Percentiles rank a stretch among this genome's conserved stretches.
These are phyloP conservation scores for Trebouxia sp. DNA, from an alignment of 139 green algal species.

Conservation along the genomic window DNA sequence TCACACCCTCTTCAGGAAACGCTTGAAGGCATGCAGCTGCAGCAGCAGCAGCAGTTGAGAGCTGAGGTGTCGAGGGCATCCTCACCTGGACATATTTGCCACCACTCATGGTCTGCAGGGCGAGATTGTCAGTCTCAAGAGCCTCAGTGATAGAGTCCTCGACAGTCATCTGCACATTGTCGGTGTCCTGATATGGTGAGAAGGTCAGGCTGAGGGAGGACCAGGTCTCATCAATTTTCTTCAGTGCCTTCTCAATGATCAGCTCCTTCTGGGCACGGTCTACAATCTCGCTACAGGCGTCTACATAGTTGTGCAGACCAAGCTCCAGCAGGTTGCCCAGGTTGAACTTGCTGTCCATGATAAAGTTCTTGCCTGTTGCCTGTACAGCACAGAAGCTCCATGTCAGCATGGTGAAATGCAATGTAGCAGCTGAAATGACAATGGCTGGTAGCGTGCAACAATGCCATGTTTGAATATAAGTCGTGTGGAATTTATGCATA, in stretches of 20 bases:
- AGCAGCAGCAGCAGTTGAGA: neutral
- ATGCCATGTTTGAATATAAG: no score
- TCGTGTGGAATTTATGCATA: no score
- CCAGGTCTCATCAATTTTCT: conserved; percentile 91
- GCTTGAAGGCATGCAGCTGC: no score
- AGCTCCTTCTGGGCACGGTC: conserved; percentile 88
- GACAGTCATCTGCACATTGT: conserved; percentile 53
- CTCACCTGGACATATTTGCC: conserved; percentile 80
- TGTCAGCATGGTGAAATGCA: neutral
- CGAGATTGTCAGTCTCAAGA: conserved; percentile 89
- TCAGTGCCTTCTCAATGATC: conserved; percentile 70
- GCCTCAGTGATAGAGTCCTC: conserved; percentile 71
- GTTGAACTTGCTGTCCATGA: conserved; percentile 83
- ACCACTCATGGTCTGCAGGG: conserved; percentile 85
- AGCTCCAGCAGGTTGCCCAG: conserved; percentile 85
- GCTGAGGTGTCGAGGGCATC: neutral
- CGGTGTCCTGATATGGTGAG: conserved; percentile 67
- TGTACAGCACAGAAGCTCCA: conserved; percentile 32
- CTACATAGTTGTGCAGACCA: conserved; percentile 86
- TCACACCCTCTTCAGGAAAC: no score
- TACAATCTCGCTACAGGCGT: conserved; percentile 87
- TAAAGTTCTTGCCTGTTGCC: conserved; percentile 82
- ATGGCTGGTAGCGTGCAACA: no score
- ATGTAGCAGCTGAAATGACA: no score
- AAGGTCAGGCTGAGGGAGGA: conserved; percentile 67